Evolutionary conservation across 805 yeast species (phyloP).

Genomic region (Pichia deserticola): DNA sequence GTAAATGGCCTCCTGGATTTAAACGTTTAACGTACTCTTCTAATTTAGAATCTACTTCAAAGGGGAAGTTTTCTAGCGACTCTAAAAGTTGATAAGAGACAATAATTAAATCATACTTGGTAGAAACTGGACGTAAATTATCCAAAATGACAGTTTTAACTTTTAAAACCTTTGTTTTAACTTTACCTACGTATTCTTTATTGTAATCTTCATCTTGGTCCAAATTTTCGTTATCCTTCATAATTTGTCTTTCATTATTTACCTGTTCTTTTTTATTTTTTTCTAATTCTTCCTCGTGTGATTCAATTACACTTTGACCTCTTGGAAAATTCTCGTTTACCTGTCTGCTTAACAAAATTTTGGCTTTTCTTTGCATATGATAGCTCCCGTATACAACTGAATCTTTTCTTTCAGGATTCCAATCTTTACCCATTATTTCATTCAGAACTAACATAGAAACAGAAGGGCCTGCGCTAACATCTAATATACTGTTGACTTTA

Average conservation of each 20-base stretch:
- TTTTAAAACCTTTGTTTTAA: constrained; percentile 49
- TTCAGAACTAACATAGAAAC: constrained; percentile 85
- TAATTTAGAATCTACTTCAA: constrained; percentile 62
- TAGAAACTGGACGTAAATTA: constrained; percentile 39
- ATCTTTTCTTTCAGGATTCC: constrained; percentile 56
- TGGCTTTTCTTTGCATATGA: constrained; percentile 78
- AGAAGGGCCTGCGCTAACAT: constrained; percentile 86
- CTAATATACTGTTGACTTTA: constrained; percentile 46
- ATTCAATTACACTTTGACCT: constrained; percentile 29
- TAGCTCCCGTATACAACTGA: constrained; percentile 61
- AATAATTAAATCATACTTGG: constrained; percentile 72
- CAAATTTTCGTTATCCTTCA: constrained; percentile 3
- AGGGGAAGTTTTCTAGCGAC: constrained; percentile 54
- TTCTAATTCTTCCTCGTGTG: constrained; percentile 19
- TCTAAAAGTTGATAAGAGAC: constrained; percentile 72
- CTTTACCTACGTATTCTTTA: constrained; percentile 40
- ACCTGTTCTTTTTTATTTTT: constrained; percentile 11
- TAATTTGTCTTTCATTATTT: constrained; percentile 3
- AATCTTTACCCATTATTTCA: constrained; percentile 66
- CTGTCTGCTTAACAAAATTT: constrained; percentile 66
- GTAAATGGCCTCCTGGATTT: constrained; percentile 72
- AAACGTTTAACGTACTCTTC: constrained; percentile 52
- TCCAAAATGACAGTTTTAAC: constrained; percentile 50
- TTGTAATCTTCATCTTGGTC: constrained; percentile 11
- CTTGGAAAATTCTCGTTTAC: constrained; percentile 36